These are phyloP conservation scores for Neonectria faginata DNA, from an alignment of 2,329 filamentous ascomycete species.

Conservation along the genomic window DNA sequence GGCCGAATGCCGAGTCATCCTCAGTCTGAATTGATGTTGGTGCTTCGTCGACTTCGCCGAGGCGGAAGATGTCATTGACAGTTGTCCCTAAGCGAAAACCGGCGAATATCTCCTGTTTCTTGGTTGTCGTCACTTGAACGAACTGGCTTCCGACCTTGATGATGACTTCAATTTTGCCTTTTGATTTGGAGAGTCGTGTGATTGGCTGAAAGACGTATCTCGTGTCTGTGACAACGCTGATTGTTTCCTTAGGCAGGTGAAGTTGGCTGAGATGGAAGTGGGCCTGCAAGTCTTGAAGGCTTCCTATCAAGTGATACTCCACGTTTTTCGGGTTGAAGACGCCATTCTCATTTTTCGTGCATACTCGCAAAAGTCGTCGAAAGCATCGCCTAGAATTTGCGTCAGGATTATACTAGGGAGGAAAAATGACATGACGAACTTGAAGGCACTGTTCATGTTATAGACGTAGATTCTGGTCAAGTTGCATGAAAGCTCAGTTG, in stretches of 20 bases:
- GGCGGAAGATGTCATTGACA: conserved; percentile 77
- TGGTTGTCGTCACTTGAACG: conserved; percentile 75
- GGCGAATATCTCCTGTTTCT: conserved; percentile 76
- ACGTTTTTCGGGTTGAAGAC: conserved; percentile 74
- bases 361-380: conserved; percentile 70
- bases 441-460: conserved; percentile 79
- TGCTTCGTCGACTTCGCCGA: conserved; percentile 76
- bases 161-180: conserved; percentile 76
- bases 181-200: conserved; percentile 74
- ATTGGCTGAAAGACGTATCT: conserved; percentile 74
- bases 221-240: conserved; percentile 74
- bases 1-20: conserved; percentile 74
- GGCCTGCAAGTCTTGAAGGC: conserved; percentile 71
- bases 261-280: conserved; percentile 76
- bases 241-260: conserved; percentile 76
- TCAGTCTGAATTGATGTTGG: conserved; percentile 73
- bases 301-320: conserved; percentile 74
- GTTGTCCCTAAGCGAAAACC: conserved; percentile 71
- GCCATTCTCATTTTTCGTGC: conserved; percentile 69
- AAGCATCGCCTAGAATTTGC: conserved; percentile 66
- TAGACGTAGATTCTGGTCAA: conserved; percentile 74
- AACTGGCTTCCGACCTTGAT: conserved; percentile 78
- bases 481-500: conserved; percentile 69
- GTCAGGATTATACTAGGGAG: conserved; percentile 14
- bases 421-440: conserved; percentile 53